Evolutionary conservation across 768 basidiomycete genomes (phyloP).

Genomic region (Suillus plorans): DNA sequence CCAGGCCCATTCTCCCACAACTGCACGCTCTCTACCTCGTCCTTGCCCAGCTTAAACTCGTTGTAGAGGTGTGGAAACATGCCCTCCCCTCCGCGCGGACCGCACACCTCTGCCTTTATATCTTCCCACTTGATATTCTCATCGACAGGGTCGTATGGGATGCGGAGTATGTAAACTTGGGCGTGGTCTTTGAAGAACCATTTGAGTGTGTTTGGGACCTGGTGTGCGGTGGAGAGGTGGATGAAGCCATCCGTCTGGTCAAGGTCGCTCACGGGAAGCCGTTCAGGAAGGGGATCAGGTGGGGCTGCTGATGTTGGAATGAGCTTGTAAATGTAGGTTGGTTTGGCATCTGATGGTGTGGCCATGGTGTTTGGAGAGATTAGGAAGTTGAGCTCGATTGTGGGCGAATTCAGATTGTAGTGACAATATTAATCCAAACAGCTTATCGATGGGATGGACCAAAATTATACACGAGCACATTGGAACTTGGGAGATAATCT

Average conservation of each 20-base stretch:
- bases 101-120: slow-evolving; percentile 39
- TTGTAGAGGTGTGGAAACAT: slow-evolving; percentile 59
- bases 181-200: slow-evolving; percentile 44
- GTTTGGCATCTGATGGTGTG: slow-evolving; percentile 19
- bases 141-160: slow-evolving; percentile 41
- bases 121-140: slow-evolving; percentile 50
- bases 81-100: slow-evolving; percentile 43
- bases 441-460: not conserved
- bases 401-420: not conserved
- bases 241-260: slow-evolving; percentile 50
- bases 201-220: slow-evolving; percentile 46
- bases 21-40: slow-evolving; percentile 44
- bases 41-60: slow-evolving; percentile 39
- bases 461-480: not conserved
- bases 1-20: slow-evolving; percentile 23
- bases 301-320: slow-evolving; percentile 43
- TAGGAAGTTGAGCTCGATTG: not conserved
- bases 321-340: slow-evolving; percentile 64
- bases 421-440: not conserved
- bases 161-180: slow-evolving; percentile 41
- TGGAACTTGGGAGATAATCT: not conserved
- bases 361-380: slow-evolving; percentile 9
- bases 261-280: slow-evolving; percentile 49
- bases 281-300: slow-evolving; percentile 39
- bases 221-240: slow-evolving; percentile 54